Evolutionary conservation across 2,329 filamentous ascomycete genomes (phyloP).

Genomic region (Calonectria leucothoes): DNA sequence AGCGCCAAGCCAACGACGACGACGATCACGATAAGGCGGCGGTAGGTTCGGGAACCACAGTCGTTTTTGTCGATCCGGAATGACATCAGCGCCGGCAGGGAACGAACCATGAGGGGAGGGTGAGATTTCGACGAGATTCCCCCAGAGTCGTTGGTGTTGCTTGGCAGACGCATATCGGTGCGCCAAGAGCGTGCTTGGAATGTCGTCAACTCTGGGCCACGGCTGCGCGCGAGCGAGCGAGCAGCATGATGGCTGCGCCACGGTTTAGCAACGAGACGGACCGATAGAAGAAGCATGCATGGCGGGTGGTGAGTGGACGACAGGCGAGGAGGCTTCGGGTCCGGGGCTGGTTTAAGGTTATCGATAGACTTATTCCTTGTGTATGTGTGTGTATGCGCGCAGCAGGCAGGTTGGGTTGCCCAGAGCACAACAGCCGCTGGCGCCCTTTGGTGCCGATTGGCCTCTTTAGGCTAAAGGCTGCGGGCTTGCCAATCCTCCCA

Average conservation of each 20-base stretch:
- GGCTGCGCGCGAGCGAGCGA: not conserved
- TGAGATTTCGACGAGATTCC: not conserved
- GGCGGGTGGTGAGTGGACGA: not conserved
- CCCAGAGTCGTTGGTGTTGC: not conserved
- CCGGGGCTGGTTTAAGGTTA: slow-evolving; percentile 34
- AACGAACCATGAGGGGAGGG: no score
- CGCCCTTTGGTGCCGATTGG: not conserved
- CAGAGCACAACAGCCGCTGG: not conserved
- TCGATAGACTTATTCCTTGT: slow-evolving; percentile 33
- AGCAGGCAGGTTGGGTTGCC: not conserved
- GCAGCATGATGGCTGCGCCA: slow-evolving; percentile 15
- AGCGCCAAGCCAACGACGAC: not conserved
- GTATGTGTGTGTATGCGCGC: not conserved
- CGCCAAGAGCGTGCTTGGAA: slow-evolving; percentile 5
- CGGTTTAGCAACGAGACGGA: not conserved
- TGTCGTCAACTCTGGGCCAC: not conserved
- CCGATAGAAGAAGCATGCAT: slow-evolving; percentile 1
- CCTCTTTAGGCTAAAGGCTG: not conserved
- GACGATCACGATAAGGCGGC: slow-evolving; percentile 22
- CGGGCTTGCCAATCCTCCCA: not conserved
- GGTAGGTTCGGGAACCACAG: not conserved
- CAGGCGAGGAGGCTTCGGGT: not conserved
- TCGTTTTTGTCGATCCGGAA: not conserved
- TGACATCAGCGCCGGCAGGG: slow-evolving; percentile 2
- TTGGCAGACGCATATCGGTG: not conserved